Evolutionary conservation across 1,284 basidiomycete species (phyloP), one percentile per base, ranked within the genome.

Genomic region (Malassezia equina): DNA sequence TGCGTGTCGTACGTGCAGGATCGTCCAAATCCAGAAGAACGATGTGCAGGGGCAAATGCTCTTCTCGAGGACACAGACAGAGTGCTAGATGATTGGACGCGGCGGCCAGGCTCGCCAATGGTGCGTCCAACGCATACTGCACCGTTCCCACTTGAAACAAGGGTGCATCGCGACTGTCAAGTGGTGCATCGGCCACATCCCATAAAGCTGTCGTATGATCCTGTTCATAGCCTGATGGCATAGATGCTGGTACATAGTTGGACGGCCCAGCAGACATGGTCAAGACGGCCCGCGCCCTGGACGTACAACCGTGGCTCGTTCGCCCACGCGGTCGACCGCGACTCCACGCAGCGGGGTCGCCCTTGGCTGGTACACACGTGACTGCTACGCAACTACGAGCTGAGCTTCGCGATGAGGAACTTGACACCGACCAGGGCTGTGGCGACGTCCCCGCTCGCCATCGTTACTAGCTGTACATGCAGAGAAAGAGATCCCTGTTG

Each of bases 21-120:
- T 74, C 69, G 45, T 71, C 70, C 8, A 74, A 62, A 33, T 74
- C 65, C 53, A 74, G 66, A 32, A 66, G 63, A 5, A 74, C 67
- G 15, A 74, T 55, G 9, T 59, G 61, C 7, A 66, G 62, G 12
- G 63, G 62, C 17, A 59, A 40, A 1, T 51, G 49, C 5, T 60
- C 53, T n/a, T 56, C 60, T 0, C 50, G 53, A 43, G 2, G 51
- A 33, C 7, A 49, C 51, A 74, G 50, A 46, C 64, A 68, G 65
- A 74, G 69, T 24, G 67, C 67, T 29, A 74, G 56, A n/a, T 64
- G 62, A 55, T 74, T 74, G 23, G 65, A 59, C 1, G 65, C 59
- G 21, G 71, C 71, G 4, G 64, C 64, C 52, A 74, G 54, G 21
- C 62, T 54, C 0, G 65, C 63, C 2, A 74, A 46, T 7, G 71